Evolutionary conservation across 2,329 filamentous ascomycete genomes (phyloP).

Genomic region (Hypocrella siamensis): DNA sequence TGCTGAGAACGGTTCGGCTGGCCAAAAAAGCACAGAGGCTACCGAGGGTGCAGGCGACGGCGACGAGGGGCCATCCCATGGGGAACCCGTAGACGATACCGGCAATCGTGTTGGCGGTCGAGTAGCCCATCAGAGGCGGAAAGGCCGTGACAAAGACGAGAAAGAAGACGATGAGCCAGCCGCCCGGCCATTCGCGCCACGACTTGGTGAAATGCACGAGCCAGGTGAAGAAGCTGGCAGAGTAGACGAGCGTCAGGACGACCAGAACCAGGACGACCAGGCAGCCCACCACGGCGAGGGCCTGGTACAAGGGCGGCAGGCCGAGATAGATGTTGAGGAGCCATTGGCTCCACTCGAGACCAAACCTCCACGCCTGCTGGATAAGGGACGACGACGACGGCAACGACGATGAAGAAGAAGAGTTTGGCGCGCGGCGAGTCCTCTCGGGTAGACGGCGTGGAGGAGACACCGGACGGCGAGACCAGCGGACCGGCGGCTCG

Average conservation of each 20-base stretch:
- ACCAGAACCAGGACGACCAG: conserved; percentile 36
- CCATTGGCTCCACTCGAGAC: conserved; percentile 25
- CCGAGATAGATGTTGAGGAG: conserved; percentile 33
- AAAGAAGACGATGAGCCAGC: conserved; percentile 62
- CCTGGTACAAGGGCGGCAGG: conserved; percentile 45
- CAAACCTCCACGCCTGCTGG: conserved; percentile 16
- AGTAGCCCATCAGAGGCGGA: conserved; percentile 79
- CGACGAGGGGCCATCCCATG: conserved; percentile 67
- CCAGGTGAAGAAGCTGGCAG: conserved; percentile 61
- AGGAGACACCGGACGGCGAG: conserved; percentile 1
- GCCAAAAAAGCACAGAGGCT: conserved; percentile 67
- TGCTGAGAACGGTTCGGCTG: conserved; percentile 61
- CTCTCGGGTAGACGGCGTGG: conserved; percentile 23
- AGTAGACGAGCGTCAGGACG: conserved; percentile 62
- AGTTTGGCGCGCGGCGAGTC: not conserved
- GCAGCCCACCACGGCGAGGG: conserved; percentile 35
- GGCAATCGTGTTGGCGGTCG: conserved; percentile 44
- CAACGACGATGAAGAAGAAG: not conserved
- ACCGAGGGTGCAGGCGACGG: conserved; percentile 62
- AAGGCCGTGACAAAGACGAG: conserved; percentile 66
- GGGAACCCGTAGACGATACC: conserved; percentile 42
- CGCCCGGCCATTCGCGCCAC: conserved; percentile 60
- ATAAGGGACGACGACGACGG: conserved; percentile 17
- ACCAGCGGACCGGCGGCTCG: conserved; percentile 4
- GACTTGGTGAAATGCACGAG: conserved; percentile 57